phyloP scores from a whole-genome alignment of 2,329 filamentous ascomycete species.

The Pseudogymnoascus sp. region DNA sequence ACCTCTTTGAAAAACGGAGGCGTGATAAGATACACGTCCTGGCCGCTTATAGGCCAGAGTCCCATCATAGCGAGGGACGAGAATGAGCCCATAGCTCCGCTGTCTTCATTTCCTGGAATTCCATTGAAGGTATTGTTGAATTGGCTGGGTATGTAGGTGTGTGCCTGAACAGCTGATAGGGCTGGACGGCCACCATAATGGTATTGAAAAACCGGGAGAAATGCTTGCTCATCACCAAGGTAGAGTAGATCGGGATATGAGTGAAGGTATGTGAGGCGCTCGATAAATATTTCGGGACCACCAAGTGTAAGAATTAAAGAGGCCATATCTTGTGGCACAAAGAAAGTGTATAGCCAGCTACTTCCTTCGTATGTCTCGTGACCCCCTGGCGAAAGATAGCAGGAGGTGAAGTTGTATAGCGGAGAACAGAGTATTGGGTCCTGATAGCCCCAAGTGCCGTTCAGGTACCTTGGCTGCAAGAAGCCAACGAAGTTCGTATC shows the following conservation, averaged over 20 bases:
- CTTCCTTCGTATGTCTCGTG: conserved; percentile 66
- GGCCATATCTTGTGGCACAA: conserved; percentile 47
- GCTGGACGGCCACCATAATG: conserved; percentile 60
- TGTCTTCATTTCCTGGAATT: conserved; percentile 63
- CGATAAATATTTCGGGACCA: conserved; percentile 46
- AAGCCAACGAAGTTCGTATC: conserved; percentile 62
- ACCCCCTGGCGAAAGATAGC: conserved; percentile 38
- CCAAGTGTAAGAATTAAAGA: conserved; percentile 51
- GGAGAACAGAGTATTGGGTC: conserved; percentile 53
- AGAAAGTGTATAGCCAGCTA: conserved; percentile 66
- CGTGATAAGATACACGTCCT: conserved; percentile 63
- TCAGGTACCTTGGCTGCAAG: conserved; percentile 59
- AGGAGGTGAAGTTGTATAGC: conserved; percentile 43
- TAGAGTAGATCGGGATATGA: conserved; percentile 47
- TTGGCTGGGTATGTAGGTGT: conserved; percentile 53
- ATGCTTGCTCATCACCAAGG: conserved; percentile 57
- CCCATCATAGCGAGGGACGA: conserved; percentile 61
- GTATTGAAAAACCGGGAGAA: conserved; percentile 58
- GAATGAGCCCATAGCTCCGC: conserved; percentile 62
- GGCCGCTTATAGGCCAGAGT: conserved; percentile 59
- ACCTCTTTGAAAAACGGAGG: conserved; percentile 58
- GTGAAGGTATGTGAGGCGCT: conserved; percentile 56
- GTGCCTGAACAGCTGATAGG: conserved; percentile 41
- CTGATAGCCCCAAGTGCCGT: conserved; percentile 52
- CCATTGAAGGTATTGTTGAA: conserved; percentile 52